These are phyloP conservation scores for Xanthoparmelia taractica DNA, from an alignment of 495 filamentous ascomycete species.

Conservation along the genomic window DNA sequence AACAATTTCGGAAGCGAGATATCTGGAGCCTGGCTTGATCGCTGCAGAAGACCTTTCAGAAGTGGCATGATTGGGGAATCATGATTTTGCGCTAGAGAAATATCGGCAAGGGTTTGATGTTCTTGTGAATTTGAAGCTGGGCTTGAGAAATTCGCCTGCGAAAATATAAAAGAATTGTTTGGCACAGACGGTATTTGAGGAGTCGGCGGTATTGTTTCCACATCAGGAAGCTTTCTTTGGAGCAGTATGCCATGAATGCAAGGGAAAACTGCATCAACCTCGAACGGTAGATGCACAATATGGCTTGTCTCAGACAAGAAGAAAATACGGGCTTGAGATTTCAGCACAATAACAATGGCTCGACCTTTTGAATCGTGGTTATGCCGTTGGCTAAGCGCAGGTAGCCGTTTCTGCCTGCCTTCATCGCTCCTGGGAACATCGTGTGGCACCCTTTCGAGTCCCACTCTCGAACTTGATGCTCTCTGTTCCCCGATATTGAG, in stretches of 20 bases:
- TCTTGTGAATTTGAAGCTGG: conserved; percentile 8
- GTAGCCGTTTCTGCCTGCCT: background rate
- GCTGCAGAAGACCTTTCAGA: conserved; percentile 26
- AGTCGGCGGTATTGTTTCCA: conserved; percentile 29
- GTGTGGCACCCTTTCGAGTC: background rate
- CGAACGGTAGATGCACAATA: conserved; percentile 87
- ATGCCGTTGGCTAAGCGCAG: conserved; percentile 5
- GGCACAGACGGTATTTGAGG: conserved; percentile 43
- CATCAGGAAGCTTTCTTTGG: conserved; percentile 58
- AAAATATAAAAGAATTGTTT: conserved; percentile 73
- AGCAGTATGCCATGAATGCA: conserved; percentile 75
- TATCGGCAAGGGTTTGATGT: conserved; percentile 9
- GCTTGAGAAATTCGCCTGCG: conserved; percentile 33
- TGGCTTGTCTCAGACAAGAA: conserved; percentile 84
- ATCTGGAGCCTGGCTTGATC: conserved; percentile 43
- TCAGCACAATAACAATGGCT: conserved; percentile 85
- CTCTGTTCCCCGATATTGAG: conserved; percentile 16
- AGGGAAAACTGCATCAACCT: conserved; percentile 79
- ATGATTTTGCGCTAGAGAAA: conserved; percentile 20
- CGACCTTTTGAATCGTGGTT: conserved; percentile 22
- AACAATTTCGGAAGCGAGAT: conserved; percentile 70
- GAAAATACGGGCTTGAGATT: conserved; percentile 87
- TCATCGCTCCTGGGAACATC: background rate
- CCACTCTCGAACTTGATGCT: background rate
- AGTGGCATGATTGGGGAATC: conserved; percentile 24